Evolutionary conservation across 139 green algal species (phyloP), one percentile per base, ranked within the genome.

Genomic region (Axilococcus clingmanii): DNA sequence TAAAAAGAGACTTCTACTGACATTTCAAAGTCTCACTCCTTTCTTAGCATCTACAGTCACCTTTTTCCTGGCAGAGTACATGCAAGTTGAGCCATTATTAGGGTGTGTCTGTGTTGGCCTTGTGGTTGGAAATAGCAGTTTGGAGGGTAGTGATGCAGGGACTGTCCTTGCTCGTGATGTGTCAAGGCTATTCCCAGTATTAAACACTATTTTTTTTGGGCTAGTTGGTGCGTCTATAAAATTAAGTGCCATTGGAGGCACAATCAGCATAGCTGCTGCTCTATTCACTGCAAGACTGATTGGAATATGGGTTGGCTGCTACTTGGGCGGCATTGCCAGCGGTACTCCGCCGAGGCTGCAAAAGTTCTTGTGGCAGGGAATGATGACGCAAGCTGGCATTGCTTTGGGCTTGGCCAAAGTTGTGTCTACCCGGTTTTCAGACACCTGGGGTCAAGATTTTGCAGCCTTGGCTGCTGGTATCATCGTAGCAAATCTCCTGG

Each of bases 321-420:
- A 68, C 67, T 20, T 75, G 33, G 84, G 84, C 20, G 79, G 71
- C 52, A 63, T 24, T 27, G 15, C 55, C 12, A 81, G 76, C 1
- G 53, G 47, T 16, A 66, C 72, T 1, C 48, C 57, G 16, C 6
- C 42, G 0, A 76, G 82, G 16, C 48, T 74, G 27, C 33, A 71
- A n/a, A 55, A 52, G 20, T 35, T 61, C n/a, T 76, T 93, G 38
- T 90, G 81, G 81, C 56, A 77, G 50, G 70, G 65, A 45, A 89
- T 89, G 84, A 57, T 93, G 46, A 93, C 84, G 7, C 71, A 87
- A 68, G 79, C 79, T 4, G 86, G 86, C 16, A 82, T 95, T 35
- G 86, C 86, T 4, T 75, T 95, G 71, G 86, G 86, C 0, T 64
- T 95, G 44, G 68, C 76, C 2, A 77, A 82, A 23, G 64, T 82